Base-by-base conservation (phyloP, 2,329 filamentous ascomycete species). In the Calonectria crousiana region DNA sequence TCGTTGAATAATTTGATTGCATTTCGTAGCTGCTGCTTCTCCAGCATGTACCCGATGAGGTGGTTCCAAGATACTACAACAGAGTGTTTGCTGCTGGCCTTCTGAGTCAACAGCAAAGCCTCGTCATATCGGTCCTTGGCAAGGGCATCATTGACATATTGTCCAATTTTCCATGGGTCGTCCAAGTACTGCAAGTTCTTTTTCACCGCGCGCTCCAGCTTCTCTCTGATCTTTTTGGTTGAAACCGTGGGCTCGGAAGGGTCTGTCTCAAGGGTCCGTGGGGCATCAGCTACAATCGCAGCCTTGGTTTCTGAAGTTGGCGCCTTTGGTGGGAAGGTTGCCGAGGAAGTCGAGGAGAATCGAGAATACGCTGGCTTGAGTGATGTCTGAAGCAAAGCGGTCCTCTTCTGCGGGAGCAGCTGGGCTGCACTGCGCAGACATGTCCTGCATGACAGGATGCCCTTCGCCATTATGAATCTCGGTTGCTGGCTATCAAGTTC, bases 1-100 rank as follows among this genome's bases (percentile, higher is more conserved):
- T 98, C 96, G 84, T 98, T 98, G 86, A 92, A 98, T n/a, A 95
- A 87, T 85, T 94, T 95, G 72, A 98, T 85, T 23, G 94, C 96
- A 26, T 88, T 86, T 74, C 89, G 88, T 41, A 95, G 84, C 67
- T 89, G 89, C 52, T 90, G 87, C 30, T 91, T 87, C 52, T 89
- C 85, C 83, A 98, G 86, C 75, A 91, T 88, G 83, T 95, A 92
- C 72, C 93, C 90, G 71, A 99, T 93, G 56, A 98, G 84, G 81
- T 94, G 91, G 84, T 98, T 98, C 96, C 96, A 99, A 73, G 94
- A 92, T 72, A 97, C 95, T 5, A 91, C 87, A 76, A 93, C 92
- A 72, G 92, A 86, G 76, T 90, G 88, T 0, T 88, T 84, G 77
- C 89, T 91, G 83, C 92, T 95, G n/a, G 93, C 93, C 78, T 90